Conservation (phyloP, 176 grass and related monocot species). For the Dendrocalamus sinicus region DNA sequence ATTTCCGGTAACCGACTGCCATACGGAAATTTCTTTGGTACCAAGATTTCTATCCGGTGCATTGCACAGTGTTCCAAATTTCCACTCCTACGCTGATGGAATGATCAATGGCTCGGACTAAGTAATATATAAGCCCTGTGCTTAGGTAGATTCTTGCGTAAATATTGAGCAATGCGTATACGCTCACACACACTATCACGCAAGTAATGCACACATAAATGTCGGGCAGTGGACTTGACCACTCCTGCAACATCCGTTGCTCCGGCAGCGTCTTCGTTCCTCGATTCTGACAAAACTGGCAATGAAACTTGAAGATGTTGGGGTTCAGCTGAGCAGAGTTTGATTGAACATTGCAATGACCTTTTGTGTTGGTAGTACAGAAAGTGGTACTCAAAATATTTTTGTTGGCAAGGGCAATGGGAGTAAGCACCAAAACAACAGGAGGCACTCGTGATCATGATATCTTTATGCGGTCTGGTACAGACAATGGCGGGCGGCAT, state of each 20-base stretch:
- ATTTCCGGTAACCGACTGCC: no score
- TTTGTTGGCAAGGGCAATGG: background rate
- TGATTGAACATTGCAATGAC: background rate
- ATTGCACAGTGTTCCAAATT: background rate
- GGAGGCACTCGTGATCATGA: constrained; percentile 26
- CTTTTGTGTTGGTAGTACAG: background rate
- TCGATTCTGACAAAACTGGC: background rate
- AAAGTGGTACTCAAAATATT: background rate
- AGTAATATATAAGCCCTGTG: background rate
- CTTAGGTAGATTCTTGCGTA: background rate
- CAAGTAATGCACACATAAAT: background rate
- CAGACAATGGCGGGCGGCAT: constrained; percentile 35
- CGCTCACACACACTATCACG: no score
- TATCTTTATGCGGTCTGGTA: constrained; percentile 46
- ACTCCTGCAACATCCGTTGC: background rate
- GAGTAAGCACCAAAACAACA: constrained; percentile 25
- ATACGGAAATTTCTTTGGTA: no score
- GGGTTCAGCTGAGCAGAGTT: background rate
- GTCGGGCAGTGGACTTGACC: background rate
- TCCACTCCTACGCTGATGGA: background rate
- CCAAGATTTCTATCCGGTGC: background rate
- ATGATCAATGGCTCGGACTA: background rate
- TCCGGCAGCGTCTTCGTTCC: background rate
- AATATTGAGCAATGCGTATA: background rate
- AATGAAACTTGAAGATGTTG: background rate